phyloP scores from a whole-genome alignment of 192 early-diverging fungal genomes.

The Linnemannia exigua region DNA sequence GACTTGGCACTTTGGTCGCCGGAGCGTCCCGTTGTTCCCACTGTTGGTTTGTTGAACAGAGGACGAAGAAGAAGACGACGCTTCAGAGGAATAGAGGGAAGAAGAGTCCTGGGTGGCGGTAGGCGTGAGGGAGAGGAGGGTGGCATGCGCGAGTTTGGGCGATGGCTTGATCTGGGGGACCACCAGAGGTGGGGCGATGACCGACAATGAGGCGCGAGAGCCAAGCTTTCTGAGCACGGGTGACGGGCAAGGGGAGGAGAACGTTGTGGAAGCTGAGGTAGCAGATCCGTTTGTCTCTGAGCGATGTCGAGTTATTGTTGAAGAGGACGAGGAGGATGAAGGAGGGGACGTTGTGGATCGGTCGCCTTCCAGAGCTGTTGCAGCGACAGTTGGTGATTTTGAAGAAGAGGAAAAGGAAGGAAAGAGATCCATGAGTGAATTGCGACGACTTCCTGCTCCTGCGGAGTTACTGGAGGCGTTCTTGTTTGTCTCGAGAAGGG shows the following conservation, averaged over 20 bases:
- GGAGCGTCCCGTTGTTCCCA: not conserved
- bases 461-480: not conserved
- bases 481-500: not conserved
- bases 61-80: not conserved
- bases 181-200: not conserved
- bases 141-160: not conserved
- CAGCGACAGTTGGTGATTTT: not conserved
- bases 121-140: not conserved
- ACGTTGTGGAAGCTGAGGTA: not conserved
- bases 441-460: not conserved
- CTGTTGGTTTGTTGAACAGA: not conserved
- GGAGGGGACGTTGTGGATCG: not conserved
- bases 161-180: not conserved
- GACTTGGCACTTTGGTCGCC: not conserved
- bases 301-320: not conserved
- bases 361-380: not conserved
- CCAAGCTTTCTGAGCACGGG: not conserved
- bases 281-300: not conserved
- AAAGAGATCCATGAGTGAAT: not conserved
- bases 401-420: not conserved
- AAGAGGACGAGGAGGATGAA: not conserved
- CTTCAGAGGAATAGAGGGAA: not conserved
- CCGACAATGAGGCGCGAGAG: not conserved
- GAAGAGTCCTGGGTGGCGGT: not conserved
- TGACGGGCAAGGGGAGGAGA: not conserved